These are phyloP conservation scores for Stagonosporopsis rhizophila DNA, from an alignment of 2,329 filamentous ascomycete genomes.

Conservation along the genomic window DNA sequence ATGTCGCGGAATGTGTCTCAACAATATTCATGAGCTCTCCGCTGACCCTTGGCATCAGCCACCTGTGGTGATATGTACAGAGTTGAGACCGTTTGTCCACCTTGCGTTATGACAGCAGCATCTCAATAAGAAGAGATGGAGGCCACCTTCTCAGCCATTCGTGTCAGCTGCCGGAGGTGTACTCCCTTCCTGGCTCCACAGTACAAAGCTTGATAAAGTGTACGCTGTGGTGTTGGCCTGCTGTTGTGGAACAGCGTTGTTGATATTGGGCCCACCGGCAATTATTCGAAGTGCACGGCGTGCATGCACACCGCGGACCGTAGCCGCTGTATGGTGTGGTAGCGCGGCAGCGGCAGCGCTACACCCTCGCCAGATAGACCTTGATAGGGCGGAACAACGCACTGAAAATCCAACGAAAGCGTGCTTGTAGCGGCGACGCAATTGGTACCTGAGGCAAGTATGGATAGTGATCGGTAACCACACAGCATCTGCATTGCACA, in stretches of 20 bases:
- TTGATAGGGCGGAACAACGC: not conserved
- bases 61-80: not conserved
- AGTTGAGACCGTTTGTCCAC: not conserved
- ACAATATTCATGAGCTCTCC: not conserved
- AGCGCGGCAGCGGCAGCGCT: conserved; percentile 8
- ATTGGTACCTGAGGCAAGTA: not conserved
- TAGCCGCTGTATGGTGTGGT: conserved; percentile 6
- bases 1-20: not conserved
- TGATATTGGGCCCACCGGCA: not conserved
- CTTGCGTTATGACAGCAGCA: not conserved
- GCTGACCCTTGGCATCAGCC: not conserved
- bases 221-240: not conserved
- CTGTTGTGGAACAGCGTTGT: not conserved
- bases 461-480: not conserved
- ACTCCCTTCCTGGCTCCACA: not conserved
- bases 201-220: not conserved
- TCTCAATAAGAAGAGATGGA: not conserved
- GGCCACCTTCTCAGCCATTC: not conserved
- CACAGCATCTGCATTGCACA: not conserved
- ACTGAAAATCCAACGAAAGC: not conserved
- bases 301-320: conserved; percentile 8
- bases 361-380: conserved; percentile 1
- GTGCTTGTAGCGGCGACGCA: not conserved
- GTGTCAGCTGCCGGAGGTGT: not conserved
- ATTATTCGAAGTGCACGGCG: conserved; percentile 8